These are phyloP conservation scores for Zygosaccharomyces lentus DNA, from an alignment of 805 yeast species.

Conservation along the genomic window DNA sequence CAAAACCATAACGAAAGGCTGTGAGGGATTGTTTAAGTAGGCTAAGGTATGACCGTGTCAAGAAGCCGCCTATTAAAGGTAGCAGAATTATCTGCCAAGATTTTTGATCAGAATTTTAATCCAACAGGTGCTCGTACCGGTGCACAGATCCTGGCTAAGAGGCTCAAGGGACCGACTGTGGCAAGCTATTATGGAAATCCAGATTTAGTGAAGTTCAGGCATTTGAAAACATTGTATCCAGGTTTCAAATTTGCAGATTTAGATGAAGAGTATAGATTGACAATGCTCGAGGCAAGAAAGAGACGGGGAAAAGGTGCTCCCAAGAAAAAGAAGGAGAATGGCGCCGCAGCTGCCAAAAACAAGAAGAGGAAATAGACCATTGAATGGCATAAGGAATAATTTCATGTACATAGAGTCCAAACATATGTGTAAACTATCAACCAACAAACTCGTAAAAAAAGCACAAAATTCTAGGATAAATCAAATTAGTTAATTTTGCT, in stretches of 20 bases:
- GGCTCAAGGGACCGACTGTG: constrained; percentile 68
- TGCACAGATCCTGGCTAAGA: constrained; percentile 59
- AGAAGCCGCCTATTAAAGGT: constrained; percentile 51
- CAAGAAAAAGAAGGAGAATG: constrained; percentile 55
- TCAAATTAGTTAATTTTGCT: neutral
- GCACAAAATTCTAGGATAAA: neutral
- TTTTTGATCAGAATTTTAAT: constrained; percentile 68
- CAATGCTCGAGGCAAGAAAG: constrained; percentile 60
- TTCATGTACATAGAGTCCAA: constrained; percentile 13
- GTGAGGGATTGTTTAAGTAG: too few relatives aligned
- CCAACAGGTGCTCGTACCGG: constrained; percentile 68
- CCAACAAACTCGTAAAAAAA: neutral
- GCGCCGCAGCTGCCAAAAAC: constrained; percentile 40
- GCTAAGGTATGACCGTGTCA: constrained; percentile 32
- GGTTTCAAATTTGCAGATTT: constrained; percentile 54
- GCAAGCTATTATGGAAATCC: constrained; percentile 72
- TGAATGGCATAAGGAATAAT: neutral
- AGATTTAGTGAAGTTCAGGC: constrained; percentile 59
- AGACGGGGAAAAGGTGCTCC: constrained; percentile 91
- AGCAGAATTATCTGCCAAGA: constrained; percentile 55
- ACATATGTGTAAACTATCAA: neutral
- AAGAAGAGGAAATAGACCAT: constrained; percentile 28
- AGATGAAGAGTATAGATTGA: constrained; percentile 64
- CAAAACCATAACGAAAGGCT: neutral
- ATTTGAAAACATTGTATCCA: constrained; percentile 52